phyloP scores from a whole-genome alignment of 257 asterid species.

The Anisodus tanguticus region DNA sequence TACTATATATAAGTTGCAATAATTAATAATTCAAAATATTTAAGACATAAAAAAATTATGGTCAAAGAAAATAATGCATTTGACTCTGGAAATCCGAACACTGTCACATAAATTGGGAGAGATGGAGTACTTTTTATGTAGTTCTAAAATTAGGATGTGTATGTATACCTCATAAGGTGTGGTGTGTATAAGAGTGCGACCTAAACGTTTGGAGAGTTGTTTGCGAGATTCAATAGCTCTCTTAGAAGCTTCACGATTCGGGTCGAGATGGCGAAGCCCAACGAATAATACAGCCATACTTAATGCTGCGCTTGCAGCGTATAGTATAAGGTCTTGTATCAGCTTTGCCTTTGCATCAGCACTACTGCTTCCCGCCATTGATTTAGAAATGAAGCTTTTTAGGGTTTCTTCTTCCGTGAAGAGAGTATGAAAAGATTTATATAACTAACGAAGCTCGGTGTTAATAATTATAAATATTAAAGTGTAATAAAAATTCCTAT shows the following conservation, averaged over 20 bases:
- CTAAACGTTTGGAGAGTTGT: conserved; percentile 32
- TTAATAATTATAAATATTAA: too few relatives aligned
- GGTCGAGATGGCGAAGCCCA: conserved; percentile 31
- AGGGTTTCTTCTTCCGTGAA: neutral
- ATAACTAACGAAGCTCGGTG: neutral
- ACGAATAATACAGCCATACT: conserved; percentile 5
- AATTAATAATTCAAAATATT: too few relatives aligned
- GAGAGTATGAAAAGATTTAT: neutral
- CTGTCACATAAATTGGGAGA: too few relatives aligned
- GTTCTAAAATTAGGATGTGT: neutral
- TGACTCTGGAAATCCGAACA: too few relatives aligned
- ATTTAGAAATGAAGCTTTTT: neutral
- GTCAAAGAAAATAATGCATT: too few relatives aligned
- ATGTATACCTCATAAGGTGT: conserved; percentile 26
- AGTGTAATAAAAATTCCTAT: too few relatives aligned
- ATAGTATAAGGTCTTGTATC: conserved; percentile 17
- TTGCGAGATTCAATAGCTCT: conserved; percentile 27
- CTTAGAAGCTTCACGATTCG: conserved; percentile 32
- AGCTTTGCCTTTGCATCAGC: conserved; percentile 12
- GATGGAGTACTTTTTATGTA: neutral
- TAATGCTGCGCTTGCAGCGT: conserved; percentile 29
- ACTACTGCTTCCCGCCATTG: conserved; percentile 22
- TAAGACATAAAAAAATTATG: too few relatives aligned
- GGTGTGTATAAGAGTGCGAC: conserved; percentile 28
- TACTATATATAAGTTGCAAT: too few relatives aligned